Evolutionary conservation across 139 green algal species (phyloP), one percentile per base, ranked within the genome.

Genomic region (Haematococcus sp.): DNA sequence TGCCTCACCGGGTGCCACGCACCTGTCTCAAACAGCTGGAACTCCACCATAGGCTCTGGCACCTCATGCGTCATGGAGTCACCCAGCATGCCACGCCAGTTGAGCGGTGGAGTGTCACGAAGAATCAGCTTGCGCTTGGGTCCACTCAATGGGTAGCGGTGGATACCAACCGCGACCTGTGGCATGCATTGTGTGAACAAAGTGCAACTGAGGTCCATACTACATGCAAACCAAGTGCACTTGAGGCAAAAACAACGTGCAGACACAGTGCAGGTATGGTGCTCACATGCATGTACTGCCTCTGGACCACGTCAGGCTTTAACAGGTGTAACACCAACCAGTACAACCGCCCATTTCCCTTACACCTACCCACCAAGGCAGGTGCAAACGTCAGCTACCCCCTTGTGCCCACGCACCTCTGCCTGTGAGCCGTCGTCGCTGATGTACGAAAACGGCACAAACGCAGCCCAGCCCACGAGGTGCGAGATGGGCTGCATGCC

Each of bases 51-150:
- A n/a, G 83, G 83, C 4, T 86, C 76, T 1, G 76, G 76, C 33
- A 86, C 55, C 15, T 74, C 63, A 34, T 71, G 69, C 54, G 23
- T 63, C 44, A 82, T 78, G 19, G 63, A 71, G 75, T 88, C 83
- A 0, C 77, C 71, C 27, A 89, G 63, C 78, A 86, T 40, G 0
- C 75, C 76, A 1, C 84, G 70, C 84, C 84, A 89, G 70, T 89
- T 77, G 11, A 87, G 66, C 27, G 60, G 66, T 27, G 81, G 73
- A 67, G 73, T 46, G 28, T 87, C 77, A 13, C 81, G 76, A 28
- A 84, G 63, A 65, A 82, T 17, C 51, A 77, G 54, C 20, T 40
- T 43, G 28, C n/a, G 3, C 1, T 55, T 59, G 22, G 30, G 46
- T 28, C n/a, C 28, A 32, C 54, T 17, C 66, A 88, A 68, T 25